Base-by-base conservation (phyloP, 805 yeast species). In the Yamadazyma scolyti region DNA sequence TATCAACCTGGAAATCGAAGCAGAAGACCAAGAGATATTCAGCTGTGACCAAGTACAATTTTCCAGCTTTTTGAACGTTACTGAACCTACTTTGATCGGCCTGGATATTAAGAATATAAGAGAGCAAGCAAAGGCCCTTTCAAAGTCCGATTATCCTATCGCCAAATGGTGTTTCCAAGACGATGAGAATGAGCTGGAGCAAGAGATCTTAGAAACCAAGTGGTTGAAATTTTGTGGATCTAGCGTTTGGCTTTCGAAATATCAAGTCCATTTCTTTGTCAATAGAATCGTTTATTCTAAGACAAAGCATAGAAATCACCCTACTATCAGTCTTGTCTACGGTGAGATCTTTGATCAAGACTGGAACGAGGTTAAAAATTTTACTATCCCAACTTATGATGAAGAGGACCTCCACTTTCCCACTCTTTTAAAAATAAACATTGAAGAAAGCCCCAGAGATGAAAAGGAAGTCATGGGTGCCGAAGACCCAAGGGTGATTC, bases 211-310 rank as follows among this genome's bases (percentile, higher is more conserved):
- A 6, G 52, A 51, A 16, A 34, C 35, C 19, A 39, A 47, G 33
- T 73, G 77, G 76, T 66, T 46, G 37, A 54, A 61, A 29, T 64
- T 68, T 33, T 65, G 73, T 6, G 75, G 75, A 1, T 63, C 75
- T 1, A 58, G 72, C 1, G 71, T 71, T 13, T 73, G 75, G 75
- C 46, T 73, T 16, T 64, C 61, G 17, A 61, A 63, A 19, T 69
- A 69, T 39, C 68, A 68, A 19, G 60, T 68, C 12, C 75, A 71
- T 47, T 47, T 68, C 39, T 54, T 68, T 50, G 65, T 63, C 9
- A 60, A 70, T 14, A 48, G 75, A 30, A 44, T 69, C 12, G 46
- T 58, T 14, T 71, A 67, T 43, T 44, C 56, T 21, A 35, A 29
- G 20, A 12, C 31, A 16, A 45, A 44, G 5, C 38, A 42, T 6